Evolutionary conservation across 345 rosid genomes (phyloP).

Genomic region (Heritiera fomes): DNA sequence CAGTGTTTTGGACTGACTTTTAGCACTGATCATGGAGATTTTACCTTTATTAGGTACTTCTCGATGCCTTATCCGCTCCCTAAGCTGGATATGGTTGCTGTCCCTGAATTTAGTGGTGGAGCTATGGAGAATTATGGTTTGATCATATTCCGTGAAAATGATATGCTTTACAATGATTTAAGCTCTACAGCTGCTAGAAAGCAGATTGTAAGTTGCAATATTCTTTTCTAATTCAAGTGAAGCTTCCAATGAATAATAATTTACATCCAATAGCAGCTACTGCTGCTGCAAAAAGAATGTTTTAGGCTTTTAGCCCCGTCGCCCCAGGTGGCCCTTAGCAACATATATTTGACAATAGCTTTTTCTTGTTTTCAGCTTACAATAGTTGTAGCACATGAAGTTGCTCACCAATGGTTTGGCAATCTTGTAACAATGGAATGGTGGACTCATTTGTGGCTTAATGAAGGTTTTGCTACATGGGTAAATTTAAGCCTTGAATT

Average conservation of each 20-base stretch:
- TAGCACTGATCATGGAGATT: background rate
- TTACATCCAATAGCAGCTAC: background rate
- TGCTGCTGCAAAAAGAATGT: background rate
- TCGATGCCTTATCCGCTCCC: conserved; percentile 86
- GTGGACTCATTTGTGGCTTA: conserved; percentile 99
- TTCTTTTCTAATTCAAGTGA: background rate
- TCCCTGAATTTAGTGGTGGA: conserved; percentile 96
- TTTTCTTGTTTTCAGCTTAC: conserved; percentile 58
- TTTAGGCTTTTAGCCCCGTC: background rate
- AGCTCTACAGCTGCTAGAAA: conserved; percentile 96
- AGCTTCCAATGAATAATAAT: background rate
- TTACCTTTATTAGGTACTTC: conserved; percentile 57
- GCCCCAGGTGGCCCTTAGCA: background rate
- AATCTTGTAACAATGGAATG: conserved; percentile 99
- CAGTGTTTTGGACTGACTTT: background rate
- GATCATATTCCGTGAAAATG: conserved; percentile 89
- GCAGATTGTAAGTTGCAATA: conserved; percentile 35
- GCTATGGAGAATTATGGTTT: conserved; percentile 99
- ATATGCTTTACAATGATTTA: conserved; percentile 79
- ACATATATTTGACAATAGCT: conserved; percentile 9
- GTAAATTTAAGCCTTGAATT: conserved; percentile 42
- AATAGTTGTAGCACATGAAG: conserved; percentile 96
- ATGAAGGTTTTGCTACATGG: conserved; percentile 99
- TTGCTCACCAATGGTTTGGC: conserved; percentile 99
- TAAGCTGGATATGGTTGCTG: conserved; percentile 91